Conservation (phyloP, 345 rosid species). For the Pelargonium nanum region DNA sequence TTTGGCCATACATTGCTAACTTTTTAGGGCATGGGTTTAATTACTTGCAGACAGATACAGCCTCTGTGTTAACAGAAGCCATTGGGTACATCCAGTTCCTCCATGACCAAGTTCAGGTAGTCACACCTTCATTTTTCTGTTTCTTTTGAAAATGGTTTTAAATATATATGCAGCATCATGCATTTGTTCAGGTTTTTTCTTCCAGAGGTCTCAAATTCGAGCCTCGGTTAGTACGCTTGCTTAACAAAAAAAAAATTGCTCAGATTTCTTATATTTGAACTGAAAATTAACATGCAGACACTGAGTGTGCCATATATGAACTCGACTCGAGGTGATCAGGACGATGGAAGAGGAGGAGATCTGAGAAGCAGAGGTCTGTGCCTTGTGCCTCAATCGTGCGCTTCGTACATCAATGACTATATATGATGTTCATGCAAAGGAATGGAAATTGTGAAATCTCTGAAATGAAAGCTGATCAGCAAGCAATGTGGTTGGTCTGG, state of each 20-base stretch:
- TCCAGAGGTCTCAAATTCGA: too few species aligned
- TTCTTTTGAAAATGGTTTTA: too few species aligned
- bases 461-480: too few species aligned
- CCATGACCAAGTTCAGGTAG: constrained; percentile 54
- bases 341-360: constrained; percentile 11
- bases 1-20: background rate
- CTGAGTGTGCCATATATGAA: constrained; percentile 29
- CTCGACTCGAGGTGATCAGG: constrained; percentile 13
- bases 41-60: constrained; percentile 55
- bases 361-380: constrained; percentile 28
- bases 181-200: too few species aligned
- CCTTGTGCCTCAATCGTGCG: constrained; percentile 27
- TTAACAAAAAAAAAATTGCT: too few species aligned
- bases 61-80: constrained; percentile 58
- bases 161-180: too few species aligned
- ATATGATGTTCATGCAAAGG: too few species aligned
- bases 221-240: too few species aligned
- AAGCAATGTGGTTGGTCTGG: too few species aligned
- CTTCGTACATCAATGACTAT: constrained; percentile 11
- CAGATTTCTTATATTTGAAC: too few species aligned
- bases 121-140: background rate
- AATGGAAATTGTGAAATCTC: too few species aligned
- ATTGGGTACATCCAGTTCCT: constrained; percentile 57
- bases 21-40: background rate
- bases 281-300: too few species aligned